Evolutionary conservation across 2,329 filamentous ascomycete genomes (phyloP).

Genomic region (Gnomoniopsis smithogilvyi): DNA sequence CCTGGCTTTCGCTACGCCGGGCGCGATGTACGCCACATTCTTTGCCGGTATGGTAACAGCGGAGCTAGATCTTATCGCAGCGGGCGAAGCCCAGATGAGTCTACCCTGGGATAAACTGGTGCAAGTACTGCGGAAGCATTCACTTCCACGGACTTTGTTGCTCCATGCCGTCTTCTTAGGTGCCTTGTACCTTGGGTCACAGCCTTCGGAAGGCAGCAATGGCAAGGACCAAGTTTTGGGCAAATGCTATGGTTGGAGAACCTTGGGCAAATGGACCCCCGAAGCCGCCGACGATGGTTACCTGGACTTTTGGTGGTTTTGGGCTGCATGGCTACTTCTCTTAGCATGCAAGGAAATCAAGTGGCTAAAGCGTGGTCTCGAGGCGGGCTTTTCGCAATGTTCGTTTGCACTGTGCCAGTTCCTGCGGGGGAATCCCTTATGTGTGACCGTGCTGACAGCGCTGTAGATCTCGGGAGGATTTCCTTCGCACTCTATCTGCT

Average conservation of each 20-base stretch:
- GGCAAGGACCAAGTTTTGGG: not conserved
- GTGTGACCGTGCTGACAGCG: not conserved
- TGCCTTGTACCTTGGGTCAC: conserved; percentile 10
- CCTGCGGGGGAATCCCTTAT: no score
- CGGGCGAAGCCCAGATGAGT: not conserved
- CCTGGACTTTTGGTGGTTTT: conserved; percentile 15
- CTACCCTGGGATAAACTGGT: conserved; percentile 9
- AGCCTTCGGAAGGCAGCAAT: conserved; percentile 2
- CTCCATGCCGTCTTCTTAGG: not conserved
- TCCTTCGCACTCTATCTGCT: conserved; percentile 10
- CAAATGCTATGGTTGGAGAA: conserved; percentile 8
- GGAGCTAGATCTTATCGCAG: conserved; percentile 1
- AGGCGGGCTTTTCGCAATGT: conserved; percentile 14
- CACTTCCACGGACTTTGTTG: not conserved
- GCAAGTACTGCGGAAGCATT: not conserved
- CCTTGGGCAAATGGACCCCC: conserved; percentile 7
- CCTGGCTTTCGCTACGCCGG: not conserved
- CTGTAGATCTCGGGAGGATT: conserved; percentile 3
- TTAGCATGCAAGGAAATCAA: conserved; percentile 8
- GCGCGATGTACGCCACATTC: conserved; percentile 5
- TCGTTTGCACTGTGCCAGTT: not conserved
- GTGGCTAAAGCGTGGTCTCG: conserved; percentile 8
- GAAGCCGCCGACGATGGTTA: conserved; percentile 1
- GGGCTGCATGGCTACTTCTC: conserved; percentile 14
- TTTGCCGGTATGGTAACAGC: conserved; percentile 11